Evolutionary conservation across 2,329 filamentous ascomycete genomes (phyloP), one percentile per base, ranked within the genome.

Genomic region (Hymenoscyphus albidus): DNA sequence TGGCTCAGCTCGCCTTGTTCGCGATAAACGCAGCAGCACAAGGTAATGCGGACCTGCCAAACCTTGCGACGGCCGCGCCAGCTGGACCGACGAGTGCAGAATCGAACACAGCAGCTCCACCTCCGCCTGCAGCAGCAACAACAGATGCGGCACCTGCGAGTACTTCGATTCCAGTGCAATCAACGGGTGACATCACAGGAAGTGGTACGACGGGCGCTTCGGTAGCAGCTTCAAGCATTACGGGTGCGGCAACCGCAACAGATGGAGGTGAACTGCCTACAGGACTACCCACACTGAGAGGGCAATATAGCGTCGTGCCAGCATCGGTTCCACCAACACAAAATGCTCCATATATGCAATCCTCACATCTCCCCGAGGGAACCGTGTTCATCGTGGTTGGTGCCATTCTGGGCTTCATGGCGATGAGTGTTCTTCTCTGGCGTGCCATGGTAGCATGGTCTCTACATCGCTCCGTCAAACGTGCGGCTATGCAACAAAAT

Each of bases 341-440:
- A 48, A 86, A 89, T 73, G 95, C 95, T 5, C 93, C 94, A 16
- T 99, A 92, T 76, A 97, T 98, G 92, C 89, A 93, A 74, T 88
- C 89, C 73, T 96, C 93, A 0, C 88, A 79, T 62, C 82, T 93
- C 12, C 95, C 95, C 2, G 91, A 98, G 73, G 95, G 95, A 62
- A 97, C 94, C 3, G 90, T 99, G 65, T 99, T 99, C 80, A 99
- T 99, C 72, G 90, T 88, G 27, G 95, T 98, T 0, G 95, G 95
- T 57, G 90, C 93, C 32, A 89, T 92, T 35, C 85, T 99, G 6
- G 95, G 92, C 16, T 89, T 93, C 69, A 86, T 97, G 68, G 92
- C 88, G 12, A 80, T 92, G 9, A 88, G 87, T n/a, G 86, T 98
- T 56, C 82, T 99, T 13, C 82, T 90, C 64, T 99, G 95, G 95